Conservation (phyloP, 1,284 basidiomycete genomes). For the Heliocybe sulcata region DNA sequence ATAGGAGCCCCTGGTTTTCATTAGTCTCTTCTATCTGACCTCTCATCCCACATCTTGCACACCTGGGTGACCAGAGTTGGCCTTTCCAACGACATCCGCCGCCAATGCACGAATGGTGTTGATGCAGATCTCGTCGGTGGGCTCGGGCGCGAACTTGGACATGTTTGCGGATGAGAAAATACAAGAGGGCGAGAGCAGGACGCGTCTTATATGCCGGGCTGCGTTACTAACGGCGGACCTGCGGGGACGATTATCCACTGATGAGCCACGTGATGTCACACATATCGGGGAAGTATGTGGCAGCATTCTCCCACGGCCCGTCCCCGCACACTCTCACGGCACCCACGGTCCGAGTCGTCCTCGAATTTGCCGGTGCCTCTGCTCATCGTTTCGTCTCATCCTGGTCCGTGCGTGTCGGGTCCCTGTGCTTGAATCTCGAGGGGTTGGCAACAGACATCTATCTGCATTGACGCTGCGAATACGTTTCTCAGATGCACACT, state of each 20-base stretch:
- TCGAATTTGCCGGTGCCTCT: not conserved
- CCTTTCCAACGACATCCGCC: constrained; percentile 68
- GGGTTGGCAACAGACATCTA: not conserved
- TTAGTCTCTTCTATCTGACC: not conserved
- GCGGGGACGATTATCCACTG: not conserved
- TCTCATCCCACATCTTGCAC: constrained; percentile 10
- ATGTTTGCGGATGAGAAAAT: constrained; percentile 23
- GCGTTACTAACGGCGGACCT: not conserved
- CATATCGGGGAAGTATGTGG: not conserved
- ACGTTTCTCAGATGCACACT: constrained; percentile 48
- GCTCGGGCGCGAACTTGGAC: constrained; percentile 33
- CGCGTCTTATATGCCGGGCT: not conserved
- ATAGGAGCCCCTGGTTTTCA: constrained; percentile 69
- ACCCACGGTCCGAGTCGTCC: not conserved
- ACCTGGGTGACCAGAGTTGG: constrained; percentile 93
- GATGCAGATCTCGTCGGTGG: constrained; percentile 51
- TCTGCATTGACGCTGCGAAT: constrained; percentile 2
- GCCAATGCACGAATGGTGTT: constrained; percentile 68
- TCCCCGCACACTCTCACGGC: not conserved
- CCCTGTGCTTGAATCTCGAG: not conserved
- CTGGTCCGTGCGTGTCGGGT: constrained; percentile 11
- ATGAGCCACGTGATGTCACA: not conserved
- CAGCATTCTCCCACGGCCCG: not conserved
- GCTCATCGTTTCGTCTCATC: constrained; percentile 7
- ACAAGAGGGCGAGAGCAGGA: not conserved